A percentile compares a stretch with the other conserved stretches of the same genome.
Evolutionary conservation across 495 filamentous ascomycete species (phyloP).

Genomic region (Neurospora africana): DNA sequence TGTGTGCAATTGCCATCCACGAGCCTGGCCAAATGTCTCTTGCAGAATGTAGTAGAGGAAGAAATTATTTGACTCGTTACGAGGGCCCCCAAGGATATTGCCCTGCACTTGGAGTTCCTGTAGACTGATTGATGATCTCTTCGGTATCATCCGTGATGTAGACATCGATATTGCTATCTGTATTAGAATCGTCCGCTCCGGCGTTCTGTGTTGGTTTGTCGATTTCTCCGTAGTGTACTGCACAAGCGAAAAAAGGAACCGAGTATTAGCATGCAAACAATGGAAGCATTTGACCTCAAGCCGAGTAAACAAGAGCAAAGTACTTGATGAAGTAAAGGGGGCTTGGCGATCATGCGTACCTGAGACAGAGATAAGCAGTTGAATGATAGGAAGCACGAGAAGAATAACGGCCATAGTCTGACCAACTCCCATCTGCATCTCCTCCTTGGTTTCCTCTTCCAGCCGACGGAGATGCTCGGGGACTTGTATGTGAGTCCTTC

Average conservation of each 20-base stretch:
- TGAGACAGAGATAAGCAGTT: not conserved
- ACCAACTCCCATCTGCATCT: not conserved
- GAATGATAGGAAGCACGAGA: not conserved
- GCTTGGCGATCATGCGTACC: not conserved
- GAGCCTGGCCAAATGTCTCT: no score
- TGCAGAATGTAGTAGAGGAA: no score
- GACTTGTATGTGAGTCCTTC: not conserved
- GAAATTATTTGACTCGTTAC: no score
- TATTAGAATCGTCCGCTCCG: not conserved
- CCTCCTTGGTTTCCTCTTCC: not conserved
- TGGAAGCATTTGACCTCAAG: no score
- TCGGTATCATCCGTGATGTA: not conserved
- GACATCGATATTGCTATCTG: not conserved
- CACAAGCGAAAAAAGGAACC: not conserved
- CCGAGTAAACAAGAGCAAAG: no score
- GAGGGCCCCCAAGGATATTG: not conserved
- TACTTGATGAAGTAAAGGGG: no score
- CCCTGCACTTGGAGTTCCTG: not conserved
- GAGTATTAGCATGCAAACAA: not conserved
- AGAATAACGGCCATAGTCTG: not conserved
- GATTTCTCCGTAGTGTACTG: not conserved
- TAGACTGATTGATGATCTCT: not conserved
- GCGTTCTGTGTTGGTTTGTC: not conserved
- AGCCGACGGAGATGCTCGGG: not conserved
- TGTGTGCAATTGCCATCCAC: no score